Conservation (phyloP, 2,329 filamentous ascomycete genomes). For the Ramularia collo-cygni region DNA sequence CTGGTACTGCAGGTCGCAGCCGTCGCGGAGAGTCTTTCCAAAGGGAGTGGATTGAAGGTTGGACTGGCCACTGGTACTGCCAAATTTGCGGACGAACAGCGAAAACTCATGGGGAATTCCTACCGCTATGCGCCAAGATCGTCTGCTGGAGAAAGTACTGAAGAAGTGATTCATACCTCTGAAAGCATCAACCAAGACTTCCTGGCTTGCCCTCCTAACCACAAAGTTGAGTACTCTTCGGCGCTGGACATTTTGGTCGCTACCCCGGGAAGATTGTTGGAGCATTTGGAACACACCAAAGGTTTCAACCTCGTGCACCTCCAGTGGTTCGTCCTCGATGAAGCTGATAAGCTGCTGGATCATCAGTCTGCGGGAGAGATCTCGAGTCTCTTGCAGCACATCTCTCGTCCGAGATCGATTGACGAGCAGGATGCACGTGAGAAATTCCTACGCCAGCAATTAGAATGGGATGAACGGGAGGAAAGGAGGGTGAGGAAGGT, state of each 20-base stretch:
- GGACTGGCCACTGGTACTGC: slow-evolving; percentile 79
- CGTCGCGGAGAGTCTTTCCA: slow-evolving; percentile 68
- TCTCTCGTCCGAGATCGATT: slow-evolving; percentile 12
- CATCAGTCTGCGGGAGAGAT: slow-evolving; percentile 44
- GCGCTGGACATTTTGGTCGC: slow-evolving; percentile 84
- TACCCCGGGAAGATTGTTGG: slow-evolving; percentile 84
- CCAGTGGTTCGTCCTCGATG: slow-evolving; percentile 85
- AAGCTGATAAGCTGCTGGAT: slow-evolving; percentile 84
- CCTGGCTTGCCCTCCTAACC: slow-evolving; percentile 38
- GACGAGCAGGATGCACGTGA: slow-evolving; percentile 21
- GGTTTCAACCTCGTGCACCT: slow-evolving; percentile 74
- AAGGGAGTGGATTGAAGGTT: slow-evolving; percentile 66
- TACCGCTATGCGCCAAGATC: slow-evolving; percentile 50
- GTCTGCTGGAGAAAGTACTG: too few species aligned
- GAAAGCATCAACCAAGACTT: too few species aligned
- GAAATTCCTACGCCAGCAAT: slow-evolving; percentile 12
- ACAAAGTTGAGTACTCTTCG: slow-evolving; percentile 60
- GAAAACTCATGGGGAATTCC: slow-evolving; percentile 52
- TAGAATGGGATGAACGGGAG: slow-evolving; percentile 33
- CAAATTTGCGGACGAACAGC: slow-evolving; percentile 60
- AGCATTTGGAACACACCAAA: slow-evolving; percentile 76
- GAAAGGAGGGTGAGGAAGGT: slow-evolving; percentile 61
- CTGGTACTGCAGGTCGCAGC: slow-evolving; percentile 68
- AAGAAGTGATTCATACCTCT: too few species aligned
- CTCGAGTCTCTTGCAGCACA: slow-evolving; percentile 19